phyloP scores from a whole-genome alignment of 1,139 yeast species.

The Geotrichum aggregatum region DNA sequence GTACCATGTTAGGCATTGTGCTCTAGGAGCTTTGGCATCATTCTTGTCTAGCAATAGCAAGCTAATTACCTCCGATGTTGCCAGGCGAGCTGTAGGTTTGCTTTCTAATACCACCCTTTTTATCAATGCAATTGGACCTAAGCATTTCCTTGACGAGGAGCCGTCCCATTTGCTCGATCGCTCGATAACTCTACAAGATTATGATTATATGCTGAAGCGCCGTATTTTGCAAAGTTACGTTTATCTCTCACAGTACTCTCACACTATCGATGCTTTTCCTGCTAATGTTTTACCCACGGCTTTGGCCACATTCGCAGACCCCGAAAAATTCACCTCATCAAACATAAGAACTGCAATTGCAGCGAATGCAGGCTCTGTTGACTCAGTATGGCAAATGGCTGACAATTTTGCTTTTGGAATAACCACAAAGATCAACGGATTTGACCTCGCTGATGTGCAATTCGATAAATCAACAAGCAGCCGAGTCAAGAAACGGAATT shows the following conservation, averaged over 20 bases:
- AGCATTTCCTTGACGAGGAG: conserved; percentile 32
- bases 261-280: conserved; percentile 31
- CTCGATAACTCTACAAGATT: conserved; percentile 31
- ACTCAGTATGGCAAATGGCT: conserved; percentile 36
- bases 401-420: conserved; percentile 39
- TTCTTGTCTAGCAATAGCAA: conserved; percentile 38
- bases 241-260: conserved; percentile 29
- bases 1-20: conserved; percentile 39
- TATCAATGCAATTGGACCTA: conserved; percentile 31
- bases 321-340: conserved; percentile 32
- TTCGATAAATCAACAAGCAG: conserved; percentile 17
- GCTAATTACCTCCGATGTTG: conserved; percentile 42
- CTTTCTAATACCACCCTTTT: conserved; percentile 36
- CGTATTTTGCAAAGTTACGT: conserved; percentile 40
- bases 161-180: conserved; percentile 28
- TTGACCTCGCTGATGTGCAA: conserved; percentile 25
- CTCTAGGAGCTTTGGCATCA: conserved; percentile 38
- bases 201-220: conserved; percentile 33
- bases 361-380: conserved; percentile 34
- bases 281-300: conserved; percentile 38
- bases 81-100: conserved; percentile 37
- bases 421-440: conserved; percentile 32
- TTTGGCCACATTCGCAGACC: conserved; percentile 37
- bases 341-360: conserved; percentile 37
- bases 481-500: conserved; percentile 17